Evolutionary conservation across 352 stramenopile species (phyloP), one percentile per base, ranked within the genome.

Genomic region (Phytophthora fragariae): DNA sequence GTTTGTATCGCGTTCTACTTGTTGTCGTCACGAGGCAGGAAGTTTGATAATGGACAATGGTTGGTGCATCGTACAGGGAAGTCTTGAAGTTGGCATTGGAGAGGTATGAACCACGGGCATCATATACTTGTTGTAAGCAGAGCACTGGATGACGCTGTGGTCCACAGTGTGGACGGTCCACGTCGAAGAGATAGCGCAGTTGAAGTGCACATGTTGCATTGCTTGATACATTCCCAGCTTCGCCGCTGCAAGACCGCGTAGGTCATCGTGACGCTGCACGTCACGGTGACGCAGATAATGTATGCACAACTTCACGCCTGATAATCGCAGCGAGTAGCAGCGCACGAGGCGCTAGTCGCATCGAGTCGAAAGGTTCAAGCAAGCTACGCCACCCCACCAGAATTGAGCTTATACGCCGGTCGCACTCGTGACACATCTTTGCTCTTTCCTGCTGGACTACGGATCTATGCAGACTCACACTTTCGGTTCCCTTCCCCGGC

Each of bases 1-100:
- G 11, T 44, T 54, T 15, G 47, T 54, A 17, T 54, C 17, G 47
- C 14, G 19, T 19, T 19, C 0, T 21, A 15, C 14, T 62, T 35
- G 57, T 21, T 62, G 57, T 11, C 2, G 35, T 19, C 15, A 9
- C 8, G 8, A 57, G 24, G 12, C 5, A 57, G 24, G 24, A 57
- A 57, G 39, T 57, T 57, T 9, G 21, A 57, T 21, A 57, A 57
- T 57, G 50, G 39, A 37, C 24, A 9, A 7, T n/a, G n/a, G n/a
- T n/a, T n/a, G n/a, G n/a, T n/a, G 41, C 41, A 10, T 44, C 35
- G 35, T 44, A 44, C 14, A 11, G 35, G 10, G 14, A 1, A 15
- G 35, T 44, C 35, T 44, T 44, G 10, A 44, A 44, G 35, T 44
- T 17, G 10, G 35, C 35, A 12, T 12, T 5, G 35, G 12, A 15